Conservation (phyloP, 1,284 basidiomycete genomes). For the Omphalotus olearius region DNA sequence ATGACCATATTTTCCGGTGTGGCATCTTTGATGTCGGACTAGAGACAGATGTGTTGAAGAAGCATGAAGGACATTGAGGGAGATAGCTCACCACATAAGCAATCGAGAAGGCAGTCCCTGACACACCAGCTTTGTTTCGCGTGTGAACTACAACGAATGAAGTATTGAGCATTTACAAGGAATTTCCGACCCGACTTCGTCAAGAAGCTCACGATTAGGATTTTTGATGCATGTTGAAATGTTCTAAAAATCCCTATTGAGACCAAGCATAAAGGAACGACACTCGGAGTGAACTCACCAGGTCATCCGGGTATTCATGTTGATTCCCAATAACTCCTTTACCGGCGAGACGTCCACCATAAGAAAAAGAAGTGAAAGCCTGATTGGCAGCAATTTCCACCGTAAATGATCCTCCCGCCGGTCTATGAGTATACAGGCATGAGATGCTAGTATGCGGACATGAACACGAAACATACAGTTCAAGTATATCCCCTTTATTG, state of each 20-base stretch:
- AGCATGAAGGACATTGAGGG: neutral
- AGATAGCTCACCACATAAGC: slow-evolving; percentile 30
- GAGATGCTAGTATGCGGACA: neutral
- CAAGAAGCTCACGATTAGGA: slow-evolving; percentile 5
- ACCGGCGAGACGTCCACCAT: slow-evolving; percentile 12
- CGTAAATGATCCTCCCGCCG: slow-evolving; percentile 30
- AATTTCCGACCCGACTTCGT: too few relatives aligned
- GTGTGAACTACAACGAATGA: slow-evolving; percentile 17
- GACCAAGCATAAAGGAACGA: neutral
- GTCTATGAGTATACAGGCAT: slow-evolving; percentile 23
- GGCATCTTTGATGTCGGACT: slow-evolving; percentile 32
- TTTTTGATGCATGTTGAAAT: slow-evolving; percentile 8
- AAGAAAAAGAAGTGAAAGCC: slow-evolving; percentile 15
- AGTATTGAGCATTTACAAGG: neutral
- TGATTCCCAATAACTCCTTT: slow-evolving; percentile 14
- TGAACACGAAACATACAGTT: slow-evolving; percentile 31
- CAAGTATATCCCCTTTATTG: slow-evolving; percentile 36
- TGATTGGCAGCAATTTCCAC: slow-evolving; percentile 19
- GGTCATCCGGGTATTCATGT: slow-evolving; percentile 14
- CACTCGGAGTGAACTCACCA: slow-evolving; percentile 5
- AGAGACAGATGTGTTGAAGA: neutral
- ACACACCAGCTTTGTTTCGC: slow-evolving; percentile 36
- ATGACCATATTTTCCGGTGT: slow-evolving; percentile 28
- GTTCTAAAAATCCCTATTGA: slow-evolving; percentile 27
- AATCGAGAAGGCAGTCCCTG: slow-evolving; percentile 43